These are phyloP conservation scores for Fusarium sp. DNA, from an alignment of 2,329 filamentous ascomycete genomes.

Conservation along the genomic window DNA sequence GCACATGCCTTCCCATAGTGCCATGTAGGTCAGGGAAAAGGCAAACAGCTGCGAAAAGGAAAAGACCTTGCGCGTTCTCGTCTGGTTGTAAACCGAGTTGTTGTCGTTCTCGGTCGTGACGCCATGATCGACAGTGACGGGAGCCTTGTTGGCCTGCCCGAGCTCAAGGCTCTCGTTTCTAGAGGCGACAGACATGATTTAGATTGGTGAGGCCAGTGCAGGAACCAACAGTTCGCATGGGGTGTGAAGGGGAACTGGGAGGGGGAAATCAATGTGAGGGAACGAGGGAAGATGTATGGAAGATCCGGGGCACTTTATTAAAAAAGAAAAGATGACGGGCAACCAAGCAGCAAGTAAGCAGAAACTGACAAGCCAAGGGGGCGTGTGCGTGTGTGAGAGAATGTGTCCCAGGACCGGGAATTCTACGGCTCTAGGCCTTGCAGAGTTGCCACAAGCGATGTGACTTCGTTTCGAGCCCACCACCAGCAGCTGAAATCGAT, in stretches of 20 bases:
- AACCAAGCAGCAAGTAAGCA: neutral
- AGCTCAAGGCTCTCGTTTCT: constrained; percentile 34
- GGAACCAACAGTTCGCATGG: neutral
- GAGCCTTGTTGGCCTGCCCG: constrained; percentile 21
- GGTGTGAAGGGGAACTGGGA: neutral
- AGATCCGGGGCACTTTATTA: neutral
- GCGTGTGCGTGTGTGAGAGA: neutral
- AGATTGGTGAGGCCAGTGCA: neutral
- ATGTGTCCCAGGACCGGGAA: neutral
- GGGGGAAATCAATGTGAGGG: neutral
- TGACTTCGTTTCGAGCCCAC: neutral
- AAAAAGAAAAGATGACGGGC: neutral
- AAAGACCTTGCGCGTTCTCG: constrained; percentile 39
- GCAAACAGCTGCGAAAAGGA: constrained; percentile 42
- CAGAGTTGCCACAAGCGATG: neutral
- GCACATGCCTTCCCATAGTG: constrained; percentile 43
- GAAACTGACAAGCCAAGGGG: neutral
- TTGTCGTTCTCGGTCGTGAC: constrained; percentile 16
- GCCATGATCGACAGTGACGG: constrained; percentile 25
- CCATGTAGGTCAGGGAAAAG: constrained; percentile 42
- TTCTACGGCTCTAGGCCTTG: neutral
- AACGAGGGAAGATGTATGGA: neutral
- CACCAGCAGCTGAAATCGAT: constrained; percentile 8
- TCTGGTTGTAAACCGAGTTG: constrained; percentile 35
- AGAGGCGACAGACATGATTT: constrained; percentile 24